Evolutionary conservation across 257 asterid species (phyloP).

Genomic region (Fraxinus excelsior): DNA sequence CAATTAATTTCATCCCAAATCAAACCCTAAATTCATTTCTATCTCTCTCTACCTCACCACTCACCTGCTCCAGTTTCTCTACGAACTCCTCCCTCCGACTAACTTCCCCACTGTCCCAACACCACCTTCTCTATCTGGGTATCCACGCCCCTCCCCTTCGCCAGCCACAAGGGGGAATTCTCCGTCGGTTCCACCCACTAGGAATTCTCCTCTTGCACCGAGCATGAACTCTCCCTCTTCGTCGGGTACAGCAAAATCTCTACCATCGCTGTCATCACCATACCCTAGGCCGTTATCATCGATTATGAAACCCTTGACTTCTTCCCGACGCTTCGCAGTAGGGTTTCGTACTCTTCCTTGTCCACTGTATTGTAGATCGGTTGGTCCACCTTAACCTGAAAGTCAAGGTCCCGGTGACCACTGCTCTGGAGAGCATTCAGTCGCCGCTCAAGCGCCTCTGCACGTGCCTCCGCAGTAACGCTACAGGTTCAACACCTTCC

Average conservation of each 20-base stretch:
- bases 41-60: no score
- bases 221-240: constrained; percentile 65
- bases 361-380: constrained; percentile 83
- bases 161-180: no score
- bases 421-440: constrained; percentile 64
- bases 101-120: no score
- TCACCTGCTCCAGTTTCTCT: no score
- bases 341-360: constrained; percentile 71
- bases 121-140: no score
- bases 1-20: no score
- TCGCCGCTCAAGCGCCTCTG: constrained; percentile 73
- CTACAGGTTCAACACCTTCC: constrained; percentile 69
- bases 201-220: no score
- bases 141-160: no score
- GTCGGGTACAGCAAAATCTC: constrained; percentile 79
- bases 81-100: no score
- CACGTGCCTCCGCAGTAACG: constrained; percentile 48
- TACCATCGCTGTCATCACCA: constrained; percentile 94
- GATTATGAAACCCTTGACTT: constrained; percentile 66
- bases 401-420: constrained; percentile 60
- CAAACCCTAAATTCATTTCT: no score
- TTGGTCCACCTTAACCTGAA: constrained; percentile 71
- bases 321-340: constrained; percentile 83
- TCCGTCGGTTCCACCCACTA: no score
- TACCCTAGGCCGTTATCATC: constrained; percentile 94